Evolutionary conservation across 2,329 filamentous ascomycete genomes (phyloP).

Genomic region (Scolecobasidium constrictum): DNA sequence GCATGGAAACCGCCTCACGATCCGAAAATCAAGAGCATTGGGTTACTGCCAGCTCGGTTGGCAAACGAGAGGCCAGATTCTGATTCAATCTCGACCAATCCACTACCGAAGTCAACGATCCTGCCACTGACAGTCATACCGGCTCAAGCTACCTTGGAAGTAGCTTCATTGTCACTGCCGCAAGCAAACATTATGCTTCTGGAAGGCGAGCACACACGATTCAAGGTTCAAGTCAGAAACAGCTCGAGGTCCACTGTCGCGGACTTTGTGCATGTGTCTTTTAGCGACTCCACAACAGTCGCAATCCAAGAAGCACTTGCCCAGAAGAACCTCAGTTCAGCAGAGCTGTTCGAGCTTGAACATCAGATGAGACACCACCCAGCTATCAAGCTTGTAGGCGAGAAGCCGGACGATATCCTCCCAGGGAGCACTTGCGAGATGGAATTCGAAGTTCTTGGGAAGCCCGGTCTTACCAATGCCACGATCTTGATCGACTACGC

Average conservation of each 20-base stretch:
- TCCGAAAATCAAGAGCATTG: constrained; percentile 66
- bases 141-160: constrained; percentile 63
- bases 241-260: constrained; percentile 57
- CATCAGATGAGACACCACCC: constrained; percentile 59
- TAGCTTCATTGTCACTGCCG: constrained; percentile 66
- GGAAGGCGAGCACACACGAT: constrained; percentile 72
- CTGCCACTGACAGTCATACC: constrained; percentile 65
- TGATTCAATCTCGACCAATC: constrained; percentile 21
- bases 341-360: constrained; percentile 80
- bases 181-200: constrained; percentile 87
- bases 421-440: constrained; percentile 61
- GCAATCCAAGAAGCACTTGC: constrained; percentile 64
- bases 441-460: constrained; percentile 75
- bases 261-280: constrained; percentile 78
- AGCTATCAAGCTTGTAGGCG: constrained; percentile 45
- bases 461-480: constrained; percentile 70
- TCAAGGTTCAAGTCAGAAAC: constrained; percentile 74
- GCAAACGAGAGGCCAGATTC: constrained; percentile 14
- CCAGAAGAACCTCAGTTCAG: constrained; percentile 65
- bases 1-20: constrained; percentile 63
- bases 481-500: constrained; percentile 81
- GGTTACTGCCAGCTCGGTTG: constrained; percentile 32
- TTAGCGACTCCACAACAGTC: constrained; percentile 76
- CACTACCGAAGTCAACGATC: constrained; percentile 19
- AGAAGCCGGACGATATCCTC: constrained; percentile 47